Evolutionary conservation across 73 alveolate genomes (phyloP).

Genomic region (Paramecium bursaria): DNA sequence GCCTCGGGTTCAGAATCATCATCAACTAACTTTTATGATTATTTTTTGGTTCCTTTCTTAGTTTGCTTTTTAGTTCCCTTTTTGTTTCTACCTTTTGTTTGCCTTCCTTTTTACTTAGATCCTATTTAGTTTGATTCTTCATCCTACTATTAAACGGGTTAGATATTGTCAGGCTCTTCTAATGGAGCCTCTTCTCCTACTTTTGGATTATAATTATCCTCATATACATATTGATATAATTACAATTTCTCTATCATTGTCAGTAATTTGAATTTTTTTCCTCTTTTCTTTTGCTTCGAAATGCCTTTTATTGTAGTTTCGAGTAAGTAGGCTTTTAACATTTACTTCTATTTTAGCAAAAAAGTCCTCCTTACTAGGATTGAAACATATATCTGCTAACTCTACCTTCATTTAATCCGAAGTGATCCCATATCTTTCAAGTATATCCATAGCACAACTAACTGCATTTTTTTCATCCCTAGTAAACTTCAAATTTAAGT

Average conservation of each 20-base stretch:
- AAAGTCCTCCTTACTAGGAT: constrained; percentile 53
- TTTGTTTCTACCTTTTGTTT: too few relatives aligned
- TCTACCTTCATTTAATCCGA: constrained; percentile 90
- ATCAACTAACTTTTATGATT: too few relatives aligned
- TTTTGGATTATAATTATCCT: constrained; percentile 46
- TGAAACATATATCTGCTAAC: constrained; percentile 71
- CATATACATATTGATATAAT: background rate
- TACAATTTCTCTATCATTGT: background rate
- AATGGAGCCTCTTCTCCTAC: constrained; percentile 62
- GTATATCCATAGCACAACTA: constrained; percentile 71
- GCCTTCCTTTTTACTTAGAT: too few relatives aligned
- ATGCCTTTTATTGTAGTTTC: constrained; percentile 61
- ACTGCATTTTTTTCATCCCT: constrained; percentile 63
- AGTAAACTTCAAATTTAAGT: constrained; percentile 70
- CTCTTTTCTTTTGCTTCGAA: constrained; percentile 15
- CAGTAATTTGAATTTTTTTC: background rate
- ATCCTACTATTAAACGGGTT: too few relatives aligned
- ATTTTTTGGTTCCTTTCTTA: too few relatives aligned
- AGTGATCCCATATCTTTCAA: constrained; percentile 78
- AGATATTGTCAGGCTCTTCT: too few relatives aligned
- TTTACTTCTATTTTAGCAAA: constrained; percentile 39
- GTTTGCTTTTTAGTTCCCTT: too few relatives aligned
- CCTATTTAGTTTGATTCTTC: too few relatives aligned
- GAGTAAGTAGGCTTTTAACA: constrained; percentile 68
- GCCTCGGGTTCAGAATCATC: too few relatives aligned